Evolutionary conservation across 225 moss, liverwort and hornwort species (phyloP).

Genomic region (Anthoceros angustus): DNA sequence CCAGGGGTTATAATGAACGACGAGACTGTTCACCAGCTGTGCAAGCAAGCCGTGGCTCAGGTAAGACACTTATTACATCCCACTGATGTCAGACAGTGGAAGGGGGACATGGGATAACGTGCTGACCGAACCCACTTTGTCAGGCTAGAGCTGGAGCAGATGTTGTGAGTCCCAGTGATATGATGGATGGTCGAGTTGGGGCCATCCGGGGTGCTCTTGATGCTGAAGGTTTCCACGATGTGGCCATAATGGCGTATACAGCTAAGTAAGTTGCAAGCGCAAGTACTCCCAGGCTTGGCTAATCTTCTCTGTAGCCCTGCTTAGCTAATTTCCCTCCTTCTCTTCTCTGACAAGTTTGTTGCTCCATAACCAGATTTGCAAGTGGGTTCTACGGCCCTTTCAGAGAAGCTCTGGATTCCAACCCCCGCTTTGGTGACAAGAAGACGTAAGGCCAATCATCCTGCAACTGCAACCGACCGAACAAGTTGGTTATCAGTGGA

Average conservation of each 20-base stretch:
- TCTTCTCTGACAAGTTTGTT: not conserved
- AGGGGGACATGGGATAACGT: not conserved
- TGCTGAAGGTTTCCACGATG: constrained; percentile 71
- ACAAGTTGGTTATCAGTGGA: not conserved
- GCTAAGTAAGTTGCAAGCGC: constrained; percentile 49
- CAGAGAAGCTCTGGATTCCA: constrained; percentile 95
- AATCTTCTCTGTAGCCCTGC: not conserved
- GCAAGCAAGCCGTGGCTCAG: constrained; percentile 96
- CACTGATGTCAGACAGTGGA: not conserved
- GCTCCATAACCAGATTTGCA: constrained; percentile 50
- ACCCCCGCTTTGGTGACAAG: constrained; percentile 95
- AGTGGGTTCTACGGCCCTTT: constrained; percentile 99
- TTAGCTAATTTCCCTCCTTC: not conserved
- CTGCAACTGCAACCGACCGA: too few species aligned
- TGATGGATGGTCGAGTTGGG: constrained; percentile 99
- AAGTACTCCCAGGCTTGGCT: not conserved
- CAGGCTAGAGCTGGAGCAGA: constrained; percentile 98
- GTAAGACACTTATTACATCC: constrained; percentile 12
- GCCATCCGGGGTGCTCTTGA: constrained; percentile 86
- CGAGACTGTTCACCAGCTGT: constrained; percentile 92
- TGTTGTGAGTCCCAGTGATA: constrained; percentile 97
- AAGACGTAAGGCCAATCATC: constrained; percentile 47
- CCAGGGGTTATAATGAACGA: constrained; percentile 96
- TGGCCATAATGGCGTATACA: constrained; percentile 98
- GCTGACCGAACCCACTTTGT: not conserved